Conservation (phyloP, 495 filamentous ascomycete species). For the Rusavskia elegans region DNA sequence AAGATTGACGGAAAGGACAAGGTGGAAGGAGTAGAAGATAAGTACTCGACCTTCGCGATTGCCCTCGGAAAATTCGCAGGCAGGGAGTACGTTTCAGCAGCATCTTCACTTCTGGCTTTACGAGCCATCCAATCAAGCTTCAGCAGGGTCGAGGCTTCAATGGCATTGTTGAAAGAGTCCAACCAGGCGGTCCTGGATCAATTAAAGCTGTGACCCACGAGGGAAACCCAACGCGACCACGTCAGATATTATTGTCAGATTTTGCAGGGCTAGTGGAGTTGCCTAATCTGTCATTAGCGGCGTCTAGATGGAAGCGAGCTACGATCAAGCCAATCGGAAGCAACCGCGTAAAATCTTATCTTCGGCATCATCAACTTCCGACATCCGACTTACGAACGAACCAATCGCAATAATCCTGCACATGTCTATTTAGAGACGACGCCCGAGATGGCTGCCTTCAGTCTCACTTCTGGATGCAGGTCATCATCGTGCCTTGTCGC, state of each 20-base stretch:
- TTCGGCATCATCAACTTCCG: neutral
- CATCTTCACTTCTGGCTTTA: neutral
- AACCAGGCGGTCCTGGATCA: no score
- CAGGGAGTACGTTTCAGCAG: neutral
- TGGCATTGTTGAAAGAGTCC: no score
- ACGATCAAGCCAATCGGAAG: conserved; percentile 1
- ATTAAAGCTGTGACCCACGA: neutral
- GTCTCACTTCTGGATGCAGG: neutral
- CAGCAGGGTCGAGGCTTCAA: no score
- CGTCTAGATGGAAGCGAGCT: neutral
- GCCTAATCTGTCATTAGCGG: neutral
- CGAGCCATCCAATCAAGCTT: neutral
- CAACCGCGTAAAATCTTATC: neutral
- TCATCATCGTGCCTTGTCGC: neutral
- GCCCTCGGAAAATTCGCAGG: no score
- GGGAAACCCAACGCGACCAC: no score
- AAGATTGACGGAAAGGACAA: no score
- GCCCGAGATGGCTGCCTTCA: neutral
- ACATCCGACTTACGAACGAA: neutral
- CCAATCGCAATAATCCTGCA: neutral
- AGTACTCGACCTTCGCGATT: no score
- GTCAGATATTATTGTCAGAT: neutral
- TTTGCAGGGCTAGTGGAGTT: neutral
- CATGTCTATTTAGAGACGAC: no score
- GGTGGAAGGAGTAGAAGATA: no score